Evolutionary conservation across 2,329 filamentous ascomycete genomes (phyloP).

Genomic region (Arthrobotrys sphaeroides): DNA sequence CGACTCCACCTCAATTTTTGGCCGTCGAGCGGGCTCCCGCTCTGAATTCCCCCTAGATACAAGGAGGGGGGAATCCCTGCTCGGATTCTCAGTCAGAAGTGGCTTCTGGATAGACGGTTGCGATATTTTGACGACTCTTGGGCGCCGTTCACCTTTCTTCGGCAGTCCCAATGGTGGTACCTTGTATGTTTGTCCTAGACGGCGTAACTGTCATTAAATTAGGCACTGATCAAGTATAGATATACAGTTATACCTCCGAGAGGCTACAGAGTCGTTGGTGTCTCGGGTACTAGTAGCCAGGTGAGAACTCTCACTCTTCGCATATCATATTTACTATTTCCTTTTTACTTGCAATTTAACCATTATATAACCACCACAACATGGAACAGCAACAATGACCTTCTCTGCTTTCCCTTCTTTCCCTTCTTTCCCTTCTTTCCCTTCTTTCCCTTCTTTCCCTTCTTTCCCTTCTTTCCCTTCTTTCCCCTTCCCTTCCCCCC

Average conservation of each 20-base stretch:
- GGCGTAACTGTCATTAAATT: not conserved
- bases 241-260: constrained; percentile 87
- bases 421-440: too few species aligned
- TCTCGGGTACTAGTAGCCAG: constrained; percentile 70
- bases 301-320: not conserved
- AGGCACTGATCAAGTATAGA: constrained; percentile 64
- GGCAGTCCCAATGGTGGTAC: constrained; percentile 83
- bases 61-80: constrained; percentile 82
- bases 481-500: too few species aligned
- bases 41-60: constrained; percentile 74
- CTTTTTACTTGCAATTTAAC: too few species aligned
- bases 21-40: constrained; percentile 78
- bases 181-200: constrained; percentile 71
- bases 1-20: constrained; percentile 82
- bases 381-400: too few species aligned
- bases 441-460: too few species aligned
- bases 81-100: constrained; percentile 78
- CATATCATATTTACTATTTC: not conserved
- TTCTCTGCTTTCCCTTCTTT: too few species aligned
- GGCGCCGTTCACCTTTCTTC: constrained; percentile 84
- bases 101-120: constrained; percentile 85
- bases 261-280: constrained; percentile 86
- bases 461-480: too few species aligned
- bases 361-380: too few species aligned
- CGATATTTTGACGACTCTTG: constrained; percentile 86